Evolutionary conservation across 129 eudicot genomes (phyloP), one percentile per base, ranked within the genome.

Genomic region (Heracleum sosnowskyi): DNA sequence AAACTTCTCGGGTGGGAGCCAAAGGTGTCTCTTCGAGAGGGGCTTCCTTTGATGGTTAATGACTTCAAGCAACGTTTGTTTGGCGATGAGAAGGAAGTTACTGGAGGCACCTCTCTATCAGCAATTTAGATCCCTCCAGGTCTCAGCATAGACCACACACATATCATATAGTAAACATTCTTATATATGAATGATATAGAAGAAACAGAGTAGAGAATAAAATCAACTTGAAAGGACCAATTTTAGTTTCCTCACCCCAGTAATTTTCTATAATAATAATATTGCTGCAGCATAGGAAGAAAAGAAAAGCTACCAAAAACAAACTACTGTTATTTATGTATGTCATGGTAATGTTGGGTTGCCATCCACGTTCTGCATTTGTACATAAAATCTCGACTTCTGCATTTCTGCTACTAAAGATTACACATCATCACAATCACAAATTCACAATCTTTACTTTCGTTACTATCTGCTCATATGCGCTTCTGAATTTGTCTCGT

Each of bases 1-100:
- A 83, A 85, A 72, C 91, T 90, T 41, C 93, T 92, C 7, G 93
- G 91, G 24, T 92, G 97, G 97, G 87, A 92, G 79, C 97, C 97
- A 3, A 66, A 76, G 40, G 93, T 92, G 15, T 81, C 93, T 1
- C 87, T 92, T 12, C 82, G 86, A 12, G 91, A 92, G 44, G 97
- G 97, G 7, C 97, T 92, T 78, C 97, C 96, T 18, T 84, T 81
- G 22, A 90, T 92, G 97, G 93, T 92, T 33, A 77, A 83, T 2
- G 97, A 92, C 85, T 92, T 92, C 88, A 81, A 83, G 22, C 93
- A 85, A 78, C 91, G 97, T 45, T 82, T 92, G 9, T 88, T 90
- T 9, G 88, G 93, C 3, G 88, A 86, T 13, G 78, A 70, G 12
- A 82, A 85, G 62, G 83, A 76, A 29, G 10, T 37, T 31, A 66